Conservation (phyloP, 2,329 filamentous ascomycete species). For the Cadophora luteo-olivacea region DNA sequence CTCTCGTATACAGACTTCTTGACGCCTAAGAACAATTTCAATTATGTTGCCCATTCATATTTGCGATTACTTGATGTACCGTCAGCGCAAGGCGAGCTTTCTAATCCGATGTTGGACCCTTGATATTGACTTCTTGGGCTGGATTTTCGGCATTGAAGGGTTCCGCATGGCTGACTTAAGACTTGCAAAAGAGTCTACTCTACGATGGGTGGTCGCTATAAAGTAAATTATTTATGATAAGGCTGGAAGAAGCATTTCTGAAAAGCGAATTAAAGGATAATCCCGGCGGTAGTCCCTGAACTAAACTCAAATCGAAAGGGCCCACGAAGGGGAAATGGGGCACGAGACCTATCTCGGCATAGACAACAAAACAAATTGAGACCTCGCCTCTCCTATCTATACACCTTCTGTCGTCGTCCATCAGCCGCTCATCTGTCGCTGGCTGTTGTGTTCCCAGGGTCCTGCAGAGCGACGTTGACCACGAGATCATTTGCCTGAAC, state of each 20-base stretch:
- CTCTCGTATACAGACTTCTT: too few relatives aligned
- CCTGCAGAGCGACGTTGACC: constrained; percentile 11
- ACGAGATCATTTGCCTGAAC: constrained; percentile 13
- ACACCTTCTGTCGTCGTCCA: neutral
- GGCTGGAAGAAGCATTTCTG: neutral
- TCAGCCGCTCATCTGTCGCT: neutral
- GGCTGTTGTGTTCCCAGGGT: constrained; percentile 8
- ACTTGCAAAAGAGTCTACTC: too few relatives aligned
- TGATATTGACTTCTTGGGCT: too few relatives aligned
- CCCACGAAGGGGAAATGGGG: constrained; percentile 12
- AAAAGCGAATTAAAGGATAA: neutral
- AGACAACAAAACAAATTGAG: neutral
- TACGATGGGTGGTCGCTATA: neutral
- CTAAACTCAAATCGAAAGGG: constrained; percentile 3
- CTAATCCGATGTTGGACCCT: too few relatives aligned
- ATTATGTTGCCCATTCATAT: too few relatives aligned
- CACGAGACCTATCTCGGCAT: constrained; percentile 12
- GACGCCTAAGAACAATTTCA: too few relatives aligned
- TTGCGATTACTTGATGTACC: too few relatives aligned
- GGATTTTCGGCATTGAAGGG: too few relatives aligned
- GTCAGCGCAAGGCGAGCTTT: too few relatives aligned
- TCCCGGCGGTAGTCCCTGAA: constrained; percentile 4
- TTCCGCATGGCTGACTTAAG: too few relatives aligned
- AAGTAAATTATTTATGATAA: neutral
- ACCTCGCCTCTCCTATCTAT: neutral